These are phyloP conservation scores for Blastobotrys niveus DNA, from an alignment of 1,139 yeast species.

Conservation along the genomic window DNA sequence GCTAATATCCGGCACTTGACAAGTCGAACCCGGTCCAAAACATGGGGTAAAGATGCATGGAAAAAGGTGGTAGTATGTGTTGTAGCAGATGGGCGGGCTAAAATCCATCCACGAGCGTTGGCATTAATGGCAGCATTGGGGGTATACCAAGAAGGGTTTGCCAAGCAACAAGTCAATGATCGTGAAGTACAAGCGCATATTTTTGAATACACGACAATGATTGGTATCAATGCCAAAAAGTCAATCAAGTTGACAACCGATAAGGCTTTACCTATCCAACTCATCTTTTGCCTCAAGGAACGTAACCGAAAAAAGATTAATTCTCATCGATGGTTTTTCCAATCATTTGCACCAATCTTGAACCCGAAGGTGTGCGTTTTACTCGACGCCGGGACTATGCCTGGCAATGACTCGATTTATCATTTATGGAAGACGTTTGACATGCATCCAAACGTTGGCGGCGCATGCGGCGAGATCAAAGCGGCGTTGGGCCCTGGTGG, in stretches of 20 bases:
- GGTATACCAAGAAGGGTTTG: slow-evolving; percentile 75
- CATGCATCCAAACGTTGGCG: slow-evolving; percentile 65
- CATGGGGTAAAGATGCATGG: slow-evolving; percentile 82
- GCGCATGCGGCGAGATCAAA: slow-evolving; percentile 82
- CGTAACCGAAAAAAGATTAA: slow-evolving; percentile 70
- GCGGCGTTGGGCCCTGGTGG: slow-evolving; percentile 59
- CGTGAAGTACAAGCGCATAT: slow-evolving; percentile 64
- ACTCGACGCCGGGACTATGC: slow-evolving; percentile 77
- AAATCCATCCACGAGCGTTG: slow-evolving; percentile 59
- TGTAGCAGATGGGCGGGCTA: slow-evolving; percentile 72
- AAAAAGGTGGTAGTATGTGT: slow-evolving; percentile 68
- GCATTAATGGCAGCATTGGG: slow-evolving; percentile 68
- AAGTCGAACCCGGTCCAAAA: slow-evolving; percentile 50
- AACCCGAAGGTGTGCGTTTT: slow-evolving; percentile 67
- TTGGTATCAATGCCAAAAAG: slow-evolving; percentile 62
- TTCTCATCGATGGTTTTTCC: slow-evolving; percentile 82
- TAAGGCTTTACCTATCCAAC: slow-evolving; percentile 63
- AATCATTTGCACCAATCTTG: slow-evolving; percentile 66
- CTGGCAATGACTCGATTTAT: slow-evolving; percentile 65
- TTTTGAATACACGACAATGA: slow-evolving; percentile 74
- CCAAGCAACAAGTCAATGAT: slow-evolving; percentile 70
- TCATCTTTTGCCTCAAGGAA: slow-evolving; percentile 72
- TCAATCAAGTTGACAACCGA: slow-evolving; percentile 49
- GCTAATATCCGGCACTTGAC: slow-evolving; percentile 62
- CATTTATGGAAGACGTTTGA: slow-evolving; percentile 72